Base-by-base conservation (phyloP, 2,329 filamentous ascomycete genomes). In the Pseudogymnoascus sp. region DNA sequence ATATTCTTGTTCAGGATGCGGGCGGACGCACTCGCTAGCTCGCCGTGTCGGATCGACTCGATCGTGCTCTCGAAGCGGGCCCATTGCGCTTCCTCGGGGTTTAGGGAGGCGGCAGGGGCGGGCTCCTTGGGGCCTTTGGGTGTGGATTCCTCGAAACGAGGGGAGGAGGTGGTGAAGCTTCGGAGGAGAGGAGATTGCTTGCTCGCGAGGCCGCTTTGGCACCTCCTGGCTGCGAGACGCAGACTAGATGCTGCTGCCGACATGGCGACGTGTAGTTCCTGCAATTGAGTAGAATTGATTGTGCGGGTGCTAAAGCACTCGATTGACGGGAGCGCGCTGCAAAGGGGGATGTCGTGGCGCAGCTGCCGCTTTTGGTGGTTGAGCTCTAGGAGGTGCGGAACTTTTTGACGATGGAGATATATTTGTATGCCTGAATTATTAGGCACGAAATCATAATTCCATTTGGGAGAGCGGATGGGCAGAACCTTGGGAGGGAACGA, bases 161-260 rank as follows among this genome's bases (percentile, higher is more conserved):
- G 4, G n/a, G 46, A 53, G 46, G 46, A 53, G 14, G 46, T 53
- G 25, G 46, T 53, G n/a, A 53, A 53, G 46, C 46, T 53, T 53
- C 46, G 46, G 25, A 53, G 46, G 25, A 53, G 46, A 53, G 46
- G 46, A 53, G 46, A 53, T 53, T 53, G 25, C 46, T 53, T 53
- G 46, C n/a, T 34, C 64, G 62, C 36, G 63, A 63, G 14, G 64
- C 28, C 34, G 59, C 61, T 56, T 44, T 64, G 64, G 50, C 66
- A 72, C 60, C 66, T 69, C 64, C 67, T 68, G 28, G 67, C 70
- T 38, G 68, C 65, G 11, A 70, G 63, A 59, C 70, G 70, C 34
- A 73, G 63, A 65, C 68, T 65, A 60, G 71, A 70, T 60, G 71
- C 56, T 67, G 70, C 68, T 42, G 70, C 69, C 63, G 72, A 68